Percentiles rank a stretch among this genome's conserved stretches.
Evolutionary conservation across 2,329 filamentous ascomycete species (phyloP).

Genomic region (Lanzia echinophila): DNA sequence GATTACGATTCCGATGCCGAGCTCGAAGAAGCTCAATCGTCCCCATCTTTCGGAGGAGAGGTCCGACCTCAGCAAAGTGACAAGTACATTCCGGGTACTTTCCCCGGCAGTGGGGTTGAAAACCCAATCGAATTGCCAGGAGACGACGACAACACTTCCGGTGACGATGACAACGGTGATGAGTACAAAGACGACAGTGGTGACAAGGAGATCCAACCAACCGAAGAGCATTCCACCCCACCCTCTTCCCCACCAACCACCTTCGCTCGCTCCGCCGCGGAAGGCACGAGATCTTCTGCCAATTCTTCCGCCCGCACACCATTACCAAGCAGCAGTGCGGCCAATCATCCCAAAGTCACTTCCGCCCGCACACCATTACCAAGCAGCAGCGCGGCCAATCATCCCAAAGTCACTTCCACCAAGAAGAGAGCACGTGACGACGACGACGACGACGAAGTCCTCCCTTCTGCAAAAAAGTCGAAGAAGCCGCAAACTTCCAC

Average conservation of each 20-base stretch:
- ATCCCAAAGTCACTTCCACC: neutral
- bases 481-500: neutral
- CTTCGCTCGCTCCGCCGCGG: neutral
- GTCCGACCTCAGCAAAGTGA: no score
- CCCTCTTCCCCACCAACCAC: neutral
- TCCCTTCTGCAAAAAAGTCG: neutral
- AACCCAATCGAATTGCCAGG: neutral
- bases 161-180: neutral
- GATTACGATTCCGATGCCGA: no score
- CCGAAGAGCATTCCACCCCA: neutral
- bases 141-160: neutral
- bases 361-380: neutral
- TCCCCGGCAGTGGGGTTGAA: neutral
- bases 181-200: neutral
- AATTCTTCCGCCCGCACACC: neutral
- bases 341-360: neutral
- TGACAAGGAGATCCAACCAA: neutral
- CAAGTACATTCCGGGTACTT: no score
- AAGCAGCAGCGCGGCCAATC: neutral
- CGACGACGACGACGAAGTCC: neutral
- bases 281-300: neutral
- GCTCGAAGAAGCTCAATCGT: no score
- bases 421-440: neutral
- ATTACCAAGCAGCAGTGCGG: neutral
- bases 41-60: no score